Evolutionary conservation across 2,329 filamentous ascomycete genomes (phyloP).

Genomic region (Gliomastix tumulicola): DNA sequence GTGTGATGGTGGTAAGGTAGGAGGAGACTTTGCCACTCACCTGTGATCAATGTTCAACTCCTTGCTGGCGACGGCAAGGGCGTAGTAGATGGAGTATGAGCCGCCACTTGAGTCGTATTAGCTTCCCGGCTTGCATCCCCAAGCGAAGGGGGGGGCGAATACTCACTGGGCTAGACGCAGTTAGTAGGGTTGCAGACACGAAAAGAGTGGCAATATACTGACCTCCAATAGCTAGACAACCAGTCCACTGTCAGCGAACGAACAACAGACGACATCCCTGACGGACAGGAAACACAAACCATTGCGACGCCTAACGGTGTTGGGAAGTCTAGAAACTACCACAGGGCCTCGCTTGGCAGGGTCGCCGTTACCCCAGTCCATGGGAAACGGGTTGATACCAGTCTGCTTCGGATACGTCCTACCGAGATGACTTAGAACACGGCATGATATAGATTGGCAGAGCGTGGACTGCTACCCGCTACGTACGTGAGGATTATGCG

Average conservation of each 20-base stretch:
- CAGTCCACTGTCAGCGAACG: too few species aligned
- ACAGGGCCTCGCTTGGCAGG: slow-evolving; percentile 74
- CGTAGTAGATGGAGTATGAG: slow-evolving; percentile 94
- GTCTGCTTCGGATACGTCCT: slow-evolving; percentile 89
- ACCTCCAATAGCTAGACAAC: slow-evolving; percentile 57
- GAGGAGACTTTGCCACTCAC: too few species aligned
- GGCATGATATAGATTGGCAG: background rate
- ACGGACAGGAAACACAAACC: slow-evolving; percentile 42
- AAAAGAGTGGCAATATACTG: too few species aligned
- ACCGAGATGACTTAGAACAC: too few species aligned
- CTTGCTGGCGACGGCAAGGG: slow-evolving; percentile 84
- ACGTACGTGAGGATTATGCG: slow-evolving; percentile 47
- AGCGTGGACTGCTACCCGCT: background rate
- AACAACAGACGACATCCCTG: too few species aligned
- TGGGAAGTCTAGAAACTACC: slow-evolving; percentile 70
- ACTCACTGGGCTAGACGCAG: slow-evolving; percentile 26
- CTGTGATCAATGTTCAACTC: slow-evolving; percentile 78
- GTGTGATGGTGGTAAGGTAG: too few species aligned
- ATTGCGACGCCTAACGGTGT: slow-evolving; percentile 74
- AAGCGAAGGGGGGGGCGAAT: too few species aligned
- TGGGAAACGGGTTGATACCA: slow-evolving; percentile 82
- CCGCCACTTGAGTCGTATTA: slow-evolving; percentile 48
- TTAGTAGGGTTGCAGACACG: too few species aligned
- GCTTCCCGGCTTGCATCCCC: too few species aligned
- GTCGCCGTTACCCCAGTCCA: slow-evolving; percentile 82